Percentiles rank a stretch among this genome's conserved stretches.
These are phyloP conservation scores for Trametes punicea DNA, from an alignment of 768 basidiomycete species.

Conservation along the genomic window DNA sequence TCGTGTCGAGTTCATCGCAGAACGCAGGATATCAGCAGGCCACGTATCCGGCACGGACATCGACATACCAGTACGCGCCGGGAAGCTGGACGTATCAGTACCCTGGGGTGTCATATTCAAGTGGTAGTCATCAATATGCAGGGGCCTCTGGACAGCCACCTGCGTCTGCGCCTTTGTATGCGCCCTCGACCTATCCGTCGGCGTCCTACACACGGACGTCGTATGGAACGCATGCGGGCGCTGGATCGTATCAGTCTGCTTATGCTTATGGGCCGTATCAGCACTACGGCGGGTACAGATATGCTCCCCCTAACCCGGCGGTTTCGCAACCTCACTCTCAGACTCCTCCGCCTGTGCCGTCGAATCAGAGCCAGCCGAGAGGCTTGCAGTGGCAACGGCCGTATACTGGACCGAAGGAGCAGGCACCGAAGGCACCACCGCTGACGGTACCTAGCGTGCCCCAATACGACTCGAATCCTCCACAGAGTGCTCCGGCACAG, in stretches of 20 bases:
- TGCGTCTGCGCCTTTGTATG: no score
- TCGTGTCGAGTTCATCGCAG: slow-evolving; percentile 14
- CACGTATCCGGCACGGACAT: slow-evolving; percentile 1
- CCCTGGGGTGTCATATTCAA: slow-evolving; percentile 18
- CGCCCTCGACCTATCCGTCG: slow-evolving; percentile 15
- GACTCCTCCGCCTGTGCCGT: background rate
- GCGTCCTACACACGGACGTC: background rate
- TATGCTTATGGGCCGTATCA: background rate
- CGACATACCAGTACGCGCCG: slow-evolving; percentile 21
- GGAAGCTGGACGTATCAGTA: slow-evolving; percentile 36
- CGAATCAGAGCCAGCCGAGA: background rate
- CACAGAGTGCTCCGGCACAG: background rate
- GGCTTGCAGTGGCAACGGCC: slow-evolving; percentile 36
- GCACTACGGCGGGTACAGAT: slow-evolving; percentile 6
- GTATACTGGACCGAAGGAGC: slow-evolving; percentile 29
- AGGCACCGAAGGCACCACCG: background rate
- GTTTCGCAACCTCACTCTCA: background rate
- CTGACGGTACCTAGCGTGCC: background rate
- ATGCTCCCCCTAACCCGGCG: background rate
- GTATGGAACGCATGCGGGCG: background rate
- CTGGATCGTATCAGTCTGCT: background rate
- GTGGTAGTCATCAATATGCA: slow-evolving; percentile 14
- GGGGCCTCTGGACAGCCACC: slow-evolving; percentile 23
- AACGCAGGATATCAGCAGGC: background rate
- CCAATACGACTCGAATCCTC: background rate